phyloP scores from a whole-genome alignment of 2,329 filamentous ascomycete species.

The Trichoderma brevicompactum region DNA sequence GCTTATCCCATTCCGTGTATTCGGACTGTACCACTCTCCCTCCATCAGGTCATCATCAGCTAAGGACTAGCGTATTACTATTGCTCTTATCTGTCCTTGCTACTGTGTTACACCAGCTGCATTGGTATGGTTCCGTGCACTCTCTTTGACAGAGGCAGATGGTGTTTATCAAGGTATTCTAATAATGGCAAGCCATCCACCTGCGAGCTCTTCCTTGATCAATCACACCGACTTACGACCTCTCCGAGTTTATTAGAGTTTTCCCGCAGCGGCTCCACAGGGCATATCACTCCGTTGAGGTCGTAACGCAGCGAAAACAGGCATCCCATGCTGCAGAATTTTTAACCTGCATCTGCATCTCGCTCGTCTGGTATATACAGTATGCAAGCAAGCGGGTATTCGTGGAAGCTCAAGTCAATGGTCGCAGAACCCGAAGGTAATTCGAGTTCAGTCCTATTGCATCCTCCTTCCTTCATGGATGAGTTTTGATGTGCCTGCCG shows the following conservation, averaged over 20 bases:
- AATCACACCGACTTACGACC: not conserved
- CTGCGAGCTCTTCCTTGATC: not conserved
- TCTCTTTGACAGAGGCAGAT: not conserved
- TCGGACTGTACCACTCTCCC: not conserved
- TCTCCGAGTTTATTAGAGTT: too few species aligned
- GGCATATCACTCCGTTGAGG: not conserved
- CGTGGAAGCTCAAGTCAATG: not conserved
- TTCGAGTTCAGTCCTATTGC: not conserved
- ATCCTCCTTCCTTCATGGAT: not conserved
- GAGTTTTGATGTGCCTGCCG: not conserved
- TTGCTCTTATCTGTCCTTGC: not conserved
- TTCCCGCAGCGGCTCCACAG: not conserved
- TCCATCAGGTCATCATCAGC: not conserved
- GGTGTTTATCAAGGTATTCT: not conserved
- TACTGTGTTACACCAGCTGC: not conserved
- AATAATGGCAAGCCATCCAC: not conserved
- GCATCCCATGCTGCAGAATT: not conserved
- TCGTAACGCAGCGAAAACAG: not conserved
- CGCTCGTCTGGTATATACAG: not conserved
- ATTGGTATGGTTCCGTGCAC: not conserved
- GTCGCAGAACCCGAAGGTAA: too few species aligned
- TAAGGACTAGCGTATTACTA: not conserved
- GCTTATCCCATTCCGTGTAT: not conserved
- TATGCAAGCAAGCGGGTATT: constrained; percentile 12
- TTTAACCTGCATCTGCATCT: constrained; percentile 8